A percentile compares a stretch with the other conserved stretches of the same genome.
These are phyloP conservation scores for Cardamine chenopodiifolia DNA, from an alignment of 345 rosid genomes.

Conservation along the genomic window DNA sequence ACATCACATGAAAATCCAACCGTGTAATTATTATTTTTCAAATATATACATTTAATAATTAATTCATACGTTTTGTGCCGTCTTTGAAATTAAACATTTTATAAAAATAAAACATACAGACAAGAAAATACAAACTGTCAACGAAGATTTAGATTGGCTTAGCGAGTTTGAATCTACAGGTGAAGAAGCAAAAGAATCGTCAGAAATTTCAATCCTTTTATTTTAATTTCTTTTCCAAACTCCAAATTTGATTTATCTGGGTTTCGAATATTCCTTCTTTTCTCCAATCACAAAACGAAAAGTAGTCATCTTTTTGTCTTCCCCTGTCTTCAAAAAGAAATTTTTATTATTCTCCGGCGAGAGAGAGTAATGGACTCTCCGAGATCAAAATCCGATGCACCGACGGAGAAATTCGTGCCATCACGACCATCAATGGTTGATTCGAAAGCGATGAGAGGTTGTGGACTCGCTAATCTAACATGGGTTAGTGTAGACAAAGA, in stretches of 20 bases:
- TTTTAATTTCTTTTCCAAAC: neutral
- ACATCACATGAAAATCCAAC: constrained; percentile 33
- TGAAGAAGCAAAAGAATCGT: neutral
- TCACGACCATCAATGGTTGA: constrained; percentile 53
- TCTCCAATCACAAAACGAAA: constrained; percentile 36
- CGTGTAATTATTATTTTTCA: constrained; percentile 2
- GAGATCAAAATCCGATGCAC: constrained; percentile 26
- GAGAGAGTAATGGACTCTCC: constrained; percentile 37
- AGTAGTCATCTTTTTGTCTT: constrained; percentile 1
- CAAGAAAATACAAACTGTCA: constrained; percentile 38
- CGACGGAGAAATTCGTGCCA: constrained; percentile 57
- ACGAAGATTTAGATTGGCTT: constrained; percentile 22
- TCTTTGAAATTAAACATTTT: constrained; percentile 19
- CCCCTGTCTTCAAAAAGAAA: neutral
- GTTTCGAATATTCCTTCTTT: constrained; percentile 36
- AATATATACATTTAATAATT: neutral
- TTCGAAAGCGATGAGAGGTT: constrained; percentile 47
- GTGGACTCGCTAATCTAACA: constrained; percentile 69
- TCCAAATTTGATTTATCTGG: constrained; percentile 13
- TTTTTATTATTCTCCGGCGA: constrained; percentile 21
- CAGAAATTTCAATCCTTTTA: neutral
- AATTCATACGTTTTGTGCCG: constrained; percentile 31
- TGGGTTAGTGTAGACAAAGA: constrained; percentile 74
- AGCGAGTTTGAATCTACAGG: constrained; percentile 18
- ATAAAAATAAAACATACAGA: neutral